Base-by-base conservation (phyloP, 768 basidiomycete genomes). In the Termitomyces sp. region DNA sequence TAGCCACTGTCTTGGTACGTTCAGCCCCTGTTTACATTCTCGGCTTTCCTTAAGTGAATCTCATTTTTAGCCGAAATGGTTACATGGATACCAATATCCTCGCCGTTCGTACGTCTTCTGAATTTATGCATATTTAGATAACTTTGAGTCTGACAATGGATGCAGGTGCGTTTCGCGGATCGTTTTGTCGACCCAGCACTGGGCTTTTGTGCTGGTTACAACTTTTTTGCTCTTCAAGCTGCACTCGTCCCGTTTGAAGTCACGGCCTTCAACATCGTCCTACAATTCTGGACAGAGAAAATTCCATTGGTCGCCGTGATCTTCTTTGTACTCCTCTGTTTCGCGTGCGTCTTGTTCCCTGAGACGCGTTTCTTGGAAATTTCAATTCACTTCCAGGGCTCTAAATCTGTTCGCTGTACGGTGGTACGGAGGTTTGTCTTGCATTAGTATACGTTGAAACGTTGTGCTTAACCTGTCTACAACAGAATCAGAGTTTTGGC, bases 61-160 rank as follows among this genome's bases (percentile, higher is more conserved):
- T 18, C 24, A 16, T 22, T 37, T 24, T 9, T 61, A 81, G 90
- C 87, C 39, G 90, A 93, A 71, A 91, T 91, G 89, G 88, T 89
- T 33, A 82, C 86, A n/a, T 86, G 84, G 74, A 88, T 89, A 6
- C 90, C 90, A 6, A 85, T 91, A 63, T 83, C 88, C 6, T 89
- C 90, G 6, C 85, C 88, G 6, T 91, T 90, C 68, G 85, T 88
- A 59, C 42, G 78, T 67, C 49, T 31, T 27, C 37, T 39, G 1
- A 47, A 50, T 24, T 39, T n/a, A 34, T 55, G 15, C 27, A 46
- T 18, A 13, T 2, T 6, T n/a, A 8, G 12, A 3, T 18, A n/a
- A 11, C 7, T 41, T 27, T 13, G 39, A 41, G 27, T 54, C n/a
- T 54, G 13, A 31, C 27, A 12, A 24, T 49, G 41, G 46, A 58